A percentile compares a stretch with the other conserved stretches of the same genome.
Evolutionary conservation across 768 basidiomycete genomes (phyloP).

Genomic region (Mycena sanguinolenta): DNA sequence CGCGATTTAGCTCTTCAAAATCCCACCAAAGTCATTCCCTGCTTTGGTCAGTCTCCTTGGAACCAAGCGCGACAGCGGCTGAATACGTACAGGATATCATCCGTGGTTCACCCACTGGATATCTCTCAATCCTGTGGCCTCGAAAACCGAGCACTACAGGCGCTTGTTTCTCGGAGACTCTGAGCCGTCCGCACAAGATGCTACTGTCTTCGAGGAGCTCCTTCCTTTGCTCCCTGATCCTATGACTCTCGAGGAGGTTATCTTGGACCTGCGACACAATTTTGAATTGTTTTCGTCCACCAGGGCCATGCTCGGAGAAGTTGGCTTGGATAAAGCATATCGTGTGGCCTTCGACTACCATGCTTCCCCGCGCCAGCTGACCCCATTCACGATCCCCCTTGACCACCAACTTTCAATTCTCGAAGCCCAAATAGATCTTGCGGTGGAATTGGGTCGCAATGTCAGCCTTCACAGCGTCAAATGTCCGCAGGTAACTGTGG

Average conservation of each 20-base stretch:
- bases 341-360: slow-evolving; percentile 75
- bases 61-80: background rate
- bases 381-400: slow-evolving; percentile 84
- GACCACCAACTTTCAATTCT: slow-evolving; percentile 86
- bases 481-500: slow-evolving; percentile 74
- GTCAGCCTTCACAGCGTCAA: slow-evolving; percentile 93
- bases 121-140: slow-evolving; percentile 54
- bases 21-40: slow-evolving; percentile 82
- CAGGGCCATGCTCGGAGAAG: slow-evolving; percentile 90
- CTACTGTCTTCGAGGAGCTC: slow-evolving; percentile 66
- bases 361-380: slow-evolving; percentile 66
- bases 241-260: slow-evolving; percentile 66
- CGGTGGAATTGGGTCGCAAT: slow-evolving; percentile 81
- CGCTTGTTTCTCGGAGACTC: slow-evolving; percentile 66
- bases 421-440: slow-evolving; percentile 88
- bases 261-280: slow-evolving; percentile 71
- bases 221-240: slow-evolving; percentile 82
- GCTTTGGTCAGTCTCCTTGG: slow-evolving; percentile 78
- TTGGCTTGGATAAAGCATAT: slow-evolving; percentile 89
- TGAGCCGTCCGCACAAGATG: slow-evolving; percentile 44
- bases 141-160: slow-evolving; percentile 84
- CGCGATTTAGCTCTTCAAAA: slow-evolving; percentile 70
- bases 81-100: slow-evolving; percentile 77
- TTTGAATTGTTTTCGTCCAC: slow-evolving; percentile 66
- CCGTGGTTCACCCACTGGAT: slow-evolving; percentile 94